Evolutionary conservation across 192 early-diverging fungal species (phyloP), one percentile per base, ranked within the genome.

Genomic region (Pilobolus umbonatus): DNA sequence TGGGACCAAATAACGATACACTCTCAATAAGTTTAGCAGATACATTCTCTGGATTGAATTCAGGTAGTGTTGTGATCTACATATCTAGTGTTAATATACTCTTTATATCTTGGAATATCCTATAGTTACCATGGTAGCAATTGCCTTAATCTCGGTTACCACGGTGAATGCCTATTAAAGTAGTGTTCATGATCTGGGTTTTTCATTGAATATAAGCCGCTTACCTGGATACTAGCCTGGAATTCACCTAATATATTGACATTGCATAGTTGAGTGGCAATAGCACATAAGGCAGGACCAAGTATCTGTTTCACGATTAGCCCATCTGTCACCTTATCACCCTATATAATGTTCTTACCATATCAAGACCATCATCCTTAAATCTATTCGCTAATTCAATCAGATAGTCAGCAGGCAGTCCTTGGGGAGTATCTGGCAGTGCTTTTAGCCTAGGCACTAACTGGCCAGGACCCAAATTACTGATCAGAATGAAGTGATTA

Each of bases 1-100:
- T 90, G 9, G 86, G 88, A 2, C 92, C 92, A 0, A 94, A 71
- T 29, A 91, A 64, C n/a, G 87, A 82, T 10, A 78, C 44, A 3
- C 80, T 52, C 57, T 90, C 88, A 14, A 90, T 62, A 21, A 58
- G 75, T 24, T 67, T 68, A 0, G 86, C 82, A 6, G 67, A 72
- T 0, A 66, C 55, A 57, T 79, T 71, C 5, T 71, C 44, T 9
- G 85, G 85, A 56, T 85, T 76, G 71, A 82, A 90, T 34, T 72
- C 75, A 19, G 64, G 52, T 29, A 77, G 42, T 42, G 29, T 53
- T 29, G 62, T 32, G n/a, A 70, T 30, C 62, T 61, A 35, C 10
- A 29, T 15, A 48, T 12, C 1, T 14, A 52, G 15, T 22, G 22
- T 4, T 22, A 24, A 47, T 47, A 47, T 47, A 22, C 45, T n/a